Conservation (phyloP, 1,284 basidiomycete species). For the Mycena sp. region DNA sequence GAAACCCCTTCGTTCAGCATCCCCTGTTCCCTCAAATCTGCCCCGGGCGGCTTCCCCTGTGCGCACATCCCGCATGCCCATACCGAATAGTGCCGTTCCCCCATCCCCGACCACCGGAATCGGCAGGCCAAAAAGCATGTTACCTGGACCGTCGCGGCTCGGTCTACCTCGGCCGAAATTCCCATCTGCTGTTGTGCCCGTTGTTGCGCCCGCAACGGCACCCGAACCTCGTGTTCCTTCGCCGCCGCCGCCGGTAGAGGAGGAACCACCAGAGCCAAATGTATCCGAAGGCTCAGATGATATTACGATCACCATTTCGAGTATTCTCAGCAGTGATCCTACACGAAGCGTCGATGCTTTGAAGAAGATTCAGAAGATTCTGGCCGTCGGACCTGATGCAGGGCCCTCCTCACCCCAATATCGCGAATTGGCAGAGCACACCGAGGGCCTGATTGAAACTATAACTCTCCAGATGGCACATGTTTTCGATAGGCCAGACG, state of each 20-base stretch:
- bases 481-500: slow-evolving; percentile 84
- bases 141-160: slow-evolving; percentile 70
- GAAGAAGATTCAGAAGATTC: slow-evolving; percentile 89
- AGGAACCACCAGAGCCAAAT: slow-evolving; percentile 33
- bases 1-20: slow-evolving; percentile 68
- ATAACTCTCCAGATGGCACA: slow-evolving; percentile 91
- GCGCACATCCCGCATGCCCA: slow-evolving; percentile 49
- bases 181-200: slow-evolving; percentile 39
- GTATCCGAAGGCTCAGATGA: slow-evolving; percentile 60
- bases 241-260: slow-evolving; percentile 25
- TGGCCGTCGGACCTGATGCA: slow-evolving; percentile 80
- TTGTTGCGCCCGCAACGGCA: slow-evolving; percentile 32
- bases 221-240: slow-evolving; percentile 42
- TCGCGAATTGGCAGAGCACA: slow-evolving; percentile 84
- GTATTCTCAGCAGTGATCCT: slow-evolving; percentile 87
- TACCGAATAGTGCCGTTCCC: slow-evolving; percentile 43
- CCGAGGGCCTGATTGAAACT: slow-evolving; percentile 89
- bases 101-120: slow-evolving; percentile 59
- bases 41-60: slow-evolving; percentile 64
- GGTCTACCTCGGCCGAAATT: slow-evolving; percentile 64
- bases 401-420: slow-evolving; percentile 76
- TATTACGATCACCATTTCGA: slow-evolving; percentile 83
- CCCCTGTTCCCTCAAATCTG: slow-evolving; percentile 56
- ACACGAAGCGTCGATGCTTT: slow-evolving; percentile 91
- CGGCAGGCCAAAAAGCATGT: slow-evolving; percentile 67